Base-by-base conservation (phyloP, 257 asterid species). In the Handroanthus guayacan region DNA sequence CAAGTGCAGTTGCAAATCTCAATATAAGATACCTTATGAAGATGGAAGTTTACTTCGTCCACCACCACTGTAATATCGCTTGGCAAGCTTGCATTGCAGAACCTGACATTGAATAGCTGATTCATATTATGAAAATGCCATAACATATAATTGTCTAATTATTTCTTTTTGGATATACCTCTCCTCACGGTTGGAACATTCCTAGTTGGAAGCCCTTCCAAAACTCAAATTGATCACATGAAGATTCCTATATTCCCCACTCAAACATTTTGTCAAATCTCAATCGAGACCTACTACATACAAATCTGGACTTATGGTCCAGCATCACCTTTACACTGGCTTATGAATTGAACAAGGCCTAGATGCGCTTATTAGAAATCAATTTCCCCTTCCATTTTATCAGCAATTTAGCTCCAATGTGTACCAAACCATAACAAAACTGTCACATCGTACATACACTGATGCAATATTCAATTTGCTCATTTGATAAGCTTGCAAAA, bases 1-100 rank as follows among this genome's bases (percentile, higher is more conserved):
- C 17, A 52, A 39, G 72, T 67, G 13, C 20, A 36, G 37, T 55
- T 18, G 48, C 54, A 56, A 66, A 25, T 25, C 16, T 57, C 41
- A 69, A 8, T 39, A 74, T 39, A 75, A 72, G 54, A 61, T 86
- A 94, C 98, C 98, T 95, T 95, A 83, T 95, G 98, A 81, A 95
- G 95, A 89, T 86, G 97, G 87, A 95, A 91, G 71, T 78, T 85
- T 55, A 87, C 83, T 41, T 86, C 89, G 11, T 85, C 92, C 61
- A 95, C 93, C 56, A 87, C 89, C 87, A 92, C 75, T 17, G 88
- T 88, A 72, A 95, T 77, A 83, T 95, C 98, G 47, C 94, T 91
- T 45, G 88, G 91, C 86, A 95, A 79, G 85, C 83, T 91, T 62
- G 95, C 80, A 76, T 80, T 81, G 87, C 91, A 91, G 80, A 83